These are phyloP conservation scores for Chrysoporthe cubensis DNA, from an alignment of 2,329 filamentous ascomycete species.

Conservation along the genomic window DNA sequence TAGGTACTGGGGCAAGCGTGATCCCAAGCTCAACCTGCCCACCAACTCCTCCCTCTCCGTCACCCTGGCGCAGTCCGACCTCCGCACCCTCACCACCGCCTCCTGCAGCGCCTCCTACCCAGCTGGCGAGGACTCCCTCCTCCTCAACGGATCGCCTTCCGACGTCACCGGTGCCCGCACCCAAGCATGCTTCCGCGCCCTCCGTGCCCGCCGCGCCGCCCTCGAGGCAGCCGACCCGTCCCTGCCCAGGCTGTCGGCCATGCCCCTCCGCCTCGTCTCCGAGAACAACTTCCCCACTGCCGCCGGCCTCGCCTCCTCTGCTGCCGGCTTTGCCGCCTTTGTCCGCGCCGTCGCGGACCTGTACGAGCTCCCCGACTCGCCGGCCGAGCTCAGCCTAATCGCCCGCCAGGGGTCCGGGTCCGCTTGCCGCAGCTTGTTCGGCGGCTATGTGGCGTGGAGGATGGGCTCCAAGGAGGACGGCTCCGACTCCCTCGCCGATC, in stretches of 20 bases:
- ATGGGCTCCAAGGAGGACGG: conserved; percentile 78
- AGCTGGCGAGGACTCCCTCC: conserved; percentile 65
- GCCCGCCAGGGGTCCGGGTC: conserved; percentile 94
- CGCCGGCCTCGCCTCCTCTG: conserved; percentile 79
- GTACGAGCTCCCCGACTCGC: conserved; percentile 80
- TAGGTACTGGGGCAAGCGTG: conserved; percentile 93
- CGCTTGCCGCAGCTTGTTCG: conserved; percentile 90
- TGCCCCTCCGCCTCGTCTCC: conserved; percentile 84
- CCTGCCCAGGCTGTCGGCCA: conserved; percentile 78
- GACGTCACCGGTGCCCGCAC: conserved; percentile 87
- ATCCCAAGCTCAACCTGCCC: conserved; percentile 89
- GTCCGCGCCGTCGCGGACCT: conserved; percentile 89
- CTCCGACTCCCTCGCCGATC: conserved; percentile 82
- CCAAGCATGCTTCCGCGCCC: conserved; percentile 90
- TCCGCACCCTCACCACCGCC: conserved; percentile 94
- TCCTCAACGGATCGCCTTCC: conserved; percentile 81
- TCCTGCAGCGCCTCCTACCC: conserved; percentile 77
- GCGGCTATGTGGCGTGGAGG: conserved; percentile 95
- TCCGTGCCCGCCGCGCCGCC: conserved; percentile 75
- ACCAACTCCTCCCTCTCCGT: conserved; percentile 98
- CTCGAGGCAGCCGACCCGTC: conserved; percentile 74
- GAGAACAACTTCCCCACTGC: conserved; percentile 99
- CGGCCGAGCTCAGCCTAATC: conserved; percentile 83
- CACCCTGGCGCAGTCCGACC: conserved; percentile 89
- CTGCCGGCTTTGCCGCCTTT: conserved; percentile 70